Percentiles rank a stretch among this genome's conserved stretches.
Evolutionary conservation across 139 green algal species (phyloP).

Genomic region (Yamagishiella unicocca): DNA sequence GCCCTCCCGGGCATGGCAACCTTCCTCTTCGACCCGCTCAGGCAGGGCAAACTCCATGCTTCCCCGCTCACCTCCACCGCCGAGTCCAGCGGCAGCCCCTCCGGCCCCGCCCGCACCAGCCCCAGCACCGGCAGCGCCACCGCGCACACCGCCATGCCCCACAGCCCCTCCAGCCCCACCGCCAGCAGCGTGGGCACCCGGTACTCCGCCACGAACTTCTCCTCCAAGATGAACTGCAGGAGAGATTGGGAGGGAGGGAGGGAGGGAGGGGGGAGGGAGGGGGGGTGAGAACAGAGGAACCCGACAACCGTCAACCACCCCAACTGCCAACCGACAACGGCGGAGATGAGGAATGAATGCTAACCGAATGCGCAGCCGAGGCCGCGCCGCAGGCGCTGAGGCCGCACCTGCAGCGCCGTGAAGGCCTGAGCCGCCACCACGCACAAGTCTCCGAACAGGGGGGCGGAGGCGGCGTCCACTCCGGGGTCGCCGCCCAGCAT

Average conservation of each 20-base stretch:
- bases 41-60: no score
- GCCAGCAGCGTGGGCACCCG: conserved; percentile 79
- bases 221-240: conserved; percentile 89
- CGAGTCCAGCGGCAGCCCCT: conserved; percentile 75
- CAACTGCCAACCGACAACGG: no score
- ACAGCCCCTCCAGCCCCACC: conserved; percentile 85
- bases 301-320: no score
- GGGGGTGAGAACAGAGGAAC: background rate
- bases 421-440: conserved; percentile 74
- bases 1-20: background rate
- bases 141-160: conserved; percentile 76
- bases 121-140: conserved; percentile 75
- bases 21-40: background rate
- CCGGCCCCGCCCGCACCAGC: conserved; percentile 55
- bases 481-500: conserved; percentile 11
- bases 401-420: conserved; percentile 57
- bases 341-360: no score
- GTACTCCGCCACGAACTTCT: conserved; percentile 86
- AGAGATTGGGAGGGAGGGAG: conserved; percentile 14
- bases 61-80: conserved; percentile 20
- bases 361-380: no score
- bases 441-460: conserved; percentile 83
- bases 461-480: conserved; percentile 50
- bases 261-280: conserved; percentile 13
- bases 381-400: no score